Conservation (phyloP, 768 basidiomycete genomes). For the Leccinum sublutescens region DNA sequence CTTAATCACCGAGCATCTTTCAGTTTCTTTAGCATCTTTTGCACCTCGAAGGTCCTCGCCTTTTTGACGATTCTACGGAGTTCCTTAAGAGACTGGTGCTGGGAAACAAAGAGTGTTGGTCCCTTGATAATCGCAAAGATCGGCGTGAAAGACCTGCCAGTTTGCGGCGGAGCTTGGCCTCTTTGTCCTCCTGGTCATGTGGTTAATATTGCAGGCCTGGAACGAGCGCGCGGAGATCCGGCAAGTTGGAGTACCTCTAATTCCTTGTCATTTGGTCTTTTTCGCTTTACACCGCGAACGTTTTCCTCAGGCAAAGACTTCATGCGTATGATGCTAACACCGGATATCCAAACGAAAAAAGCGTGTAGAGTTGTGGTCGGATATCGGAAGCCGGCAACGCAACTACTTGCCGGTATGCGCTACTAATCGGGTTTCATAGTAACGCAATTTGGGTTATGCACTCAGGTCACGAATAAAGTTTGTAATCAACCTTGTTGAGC, state of each 20-base stretch:
- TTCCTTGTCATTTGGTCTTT: conserved; percentile 40
- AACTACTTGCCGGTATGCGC: too few relatives aligned
- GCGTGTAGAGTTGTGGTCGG: too few relatives aligned
- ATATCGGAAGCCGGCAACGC: too few relatives aligned
- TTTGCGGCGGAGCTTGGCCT: conserved; percentile 48
- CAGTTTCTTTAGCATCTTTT: conserved; percentile 79
- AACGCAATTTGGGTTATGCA: too few relatives aligned
- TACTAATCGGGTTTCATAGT: too few relatives aligned
- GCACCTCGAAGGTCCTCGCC: conserved; percentile 76
- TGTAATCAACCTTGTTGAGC: neutral
- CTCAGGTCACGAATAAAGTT: neutral
- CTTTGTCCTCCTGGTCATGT: conserved; percentile 38
- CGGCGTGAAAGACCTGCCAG: conserved; percentile 43
- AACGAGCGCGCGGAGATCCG: neutral
- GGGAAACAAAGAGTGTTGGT: conserved; percentile 16
- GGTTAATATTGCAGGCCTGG: neutral
- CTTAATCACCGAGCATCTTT: conserved; percentile 59
- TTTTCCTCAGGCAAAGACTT: conserved; percentile 2
- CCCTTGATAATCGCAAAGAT: conserved; percentile 7
- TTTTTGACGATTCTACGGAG: conserved; percentile 77
- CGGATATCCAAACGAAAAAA: too few relatives aligned
- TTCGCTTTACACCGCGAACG: conserved; percentile 42
- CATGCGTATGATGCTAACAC: neutral
- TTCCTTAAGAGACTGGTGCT: conserved; percentile 78
- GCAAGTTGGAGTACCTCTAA: conserved; percentile 14